Base-by-base conservation (phyloP, 495 filamentous ascomycete genomes). In the Aspergillus bridgeri region DNA sequence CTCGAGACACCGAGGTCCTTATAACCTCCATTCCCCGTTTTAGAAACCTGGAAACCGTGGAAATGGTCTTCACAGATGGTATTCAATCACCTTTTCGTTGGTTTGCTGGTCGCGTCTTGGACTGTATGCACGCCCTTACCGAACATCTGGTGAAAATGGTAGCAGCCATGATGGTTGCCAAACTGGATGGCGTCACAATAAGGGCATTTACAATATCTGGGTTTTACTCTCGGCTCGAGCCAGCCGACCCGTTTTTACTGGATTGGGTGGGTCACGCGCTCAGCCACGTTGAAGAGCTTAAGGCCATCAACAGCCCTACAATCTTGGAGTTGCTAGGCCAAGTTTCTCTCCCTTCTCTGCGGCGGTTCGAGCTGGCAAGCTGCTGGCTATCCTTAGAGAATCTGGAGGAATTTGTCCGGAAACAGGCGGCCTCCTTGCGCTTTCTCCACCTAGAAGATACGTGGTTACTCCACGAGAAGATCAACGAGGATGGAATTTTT, bases 401-500 rank as follows among this genome's bases (percentile, higher is more conserved):
- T 4, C 15, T 55, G 1, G 42, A 55, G 24, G 18, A 38, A 1
- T 48, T 55, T 38, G 25, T 55, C 18, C 42, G 23, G 7, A 17
- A 23, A n/a, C 43, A 48, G 29, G 23, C 42, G 25, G 42, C n/a
- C 6, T 55, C 22, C 5, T 38, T 55, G 8, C 22, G 43, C 15
- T 33, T 6, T 38, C 53, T 55, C 33, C 53, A 55, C 24, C 18
- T 55, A 7, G 53, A 55, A 21, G 27, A 55, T n/a, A 47, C 24
- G n/a, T 55, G 53, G 53, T 15, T 55, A 3, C 42, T 55, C 20
- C 21, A 47, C 18, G 53, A 55, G 33, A 25, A 23, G 44, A 24
- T 55, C 3, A 27, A 33, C 7, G 18, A 18, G 8, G 43, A 55
- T 19, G 43, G 53, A 6, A 47, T 55, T 17, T 48, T 27, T 47